Conservation (phyloP, 2,329 filamentous ascomycete species). For the Aspergillus oerlinghausenensis region DNA sequence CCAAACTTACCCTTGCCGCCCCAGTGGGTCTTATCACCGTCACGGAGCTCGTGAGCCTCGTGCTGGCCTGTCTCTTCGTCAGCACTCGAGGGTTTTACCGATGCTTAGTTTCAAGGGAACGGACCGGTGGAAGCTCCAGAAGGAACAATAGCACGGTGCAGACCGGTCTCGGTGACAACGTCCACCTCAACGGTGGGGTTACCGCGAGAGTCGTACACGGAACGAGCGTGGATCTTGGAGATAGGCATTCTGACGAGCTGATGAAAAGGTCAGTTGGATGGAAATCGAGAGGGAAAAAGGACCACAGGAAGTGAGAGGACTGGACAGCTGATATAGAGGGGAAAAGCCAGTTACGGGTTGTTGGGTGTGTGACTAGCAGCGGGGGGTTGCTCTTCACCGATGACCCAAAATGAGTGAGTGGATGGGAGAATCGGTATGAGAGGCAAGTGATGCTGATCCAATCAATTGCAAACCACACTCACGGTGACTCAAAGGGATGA, state of each 20-base stretch:
- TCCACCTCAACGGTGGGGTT: conserved; percentile 99
- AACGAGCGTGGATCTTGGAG: conserved; percentile 85
- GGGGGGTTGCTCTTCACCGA: conserved; percentile 36
- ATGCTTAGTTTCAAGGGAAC: conserved; percentile 29
- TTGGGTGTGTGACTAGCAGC: conserved; percentile 28
- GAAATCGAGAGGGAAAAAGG: conserved; percentile 13
- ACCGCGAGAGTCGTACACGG: conserved; percentile 95
- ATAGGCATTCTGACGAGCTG: conserved; percentile 68
- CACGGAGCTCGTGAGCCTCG: conserved; percentile 86
- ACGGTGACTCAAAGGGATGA: not conserved
- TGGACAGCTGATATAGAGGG: conserved; percentile 15
- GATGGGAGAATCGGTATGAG: conserved; percentile 16
- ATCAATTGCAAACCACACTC: conserved; percentile 14
- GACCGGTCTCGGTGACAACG: conserved; percentile 89
- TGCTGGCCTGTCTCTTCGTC: conserved; percentile 62
- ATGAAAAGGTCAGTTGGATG: conserved; percentile 22
- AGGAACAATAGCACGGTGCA: conserved; percentile 95
- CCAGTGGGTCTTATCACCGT: conserved; percentile 84
- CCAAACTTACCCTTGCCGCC: conserved; percentile 65
- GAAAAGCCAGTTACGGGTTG: conserved; percentile 13
- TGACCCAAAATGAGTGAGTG: conserved; percentile 33
- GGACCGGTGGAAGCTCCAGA: conserved; percentile 91
- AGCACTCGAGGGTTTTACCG: conserved; percentile 8
- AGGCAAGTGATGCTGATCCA: conserved; percentile 14
- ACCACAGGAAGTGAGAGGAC: conserved; percentile 8